phyloP scores from a whole-genome alignment of 2,329 filamentous ascomycete species.

The Pseudogymnoascus sp. region DNA sequence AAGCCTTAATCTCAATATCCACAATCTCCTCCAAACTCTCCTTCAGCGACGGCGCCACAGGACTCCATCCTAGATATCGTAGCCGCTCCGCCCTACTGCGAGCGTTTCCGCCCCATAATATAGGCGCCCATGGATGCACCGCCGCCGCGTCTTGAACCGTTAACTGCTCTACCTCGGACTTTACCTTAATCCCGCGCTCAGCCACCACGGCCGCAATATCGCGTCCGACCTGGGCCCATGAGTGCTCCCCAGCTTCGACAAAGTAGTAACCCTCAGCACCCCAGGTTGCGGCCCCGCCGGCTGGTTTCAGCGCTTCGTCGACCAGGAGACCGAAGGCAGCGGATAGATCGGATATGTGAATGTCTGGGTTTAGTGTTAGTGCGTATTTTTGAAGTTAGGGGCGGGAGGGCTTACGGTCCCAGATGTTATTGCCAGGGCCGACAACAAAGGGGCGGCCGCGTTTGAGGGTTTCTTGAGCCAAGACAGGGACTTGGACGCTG shows the following conservation, averaged over 20 bases:
- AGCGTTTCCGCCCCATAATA: constrained; percentile 17
- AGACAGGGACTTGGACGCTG: constrained; percentile 39
- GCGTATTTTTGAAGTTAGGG: neutral
- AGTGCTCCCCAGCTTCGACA: constrained; percentile 41
- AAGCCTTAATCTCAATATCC: neutral
- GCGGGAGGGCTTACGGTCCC: neutral
- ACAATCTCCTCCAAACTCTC: neutral
- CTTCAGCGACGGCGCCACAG: neutral
- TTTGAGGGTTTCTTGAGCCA: constrained; percentile 36
- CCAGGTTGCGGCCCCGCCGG: constrained; percentile 36
- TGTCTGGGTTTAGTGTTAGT: constrained; percentile 30
- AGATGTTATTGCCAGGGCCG: constrained; percentile 39
- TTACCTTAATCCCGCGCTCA: constrained; percentile 36
- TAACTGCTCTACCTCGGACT: constrained; percentile 15
- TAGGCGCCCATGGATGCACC: constrained; percentile 14
- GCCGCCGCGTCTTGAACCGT: constrained; percentile 11
- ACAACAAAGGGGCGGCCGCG: constrained; percentile 40
- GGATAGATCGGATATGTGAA: constrained; percentile 46
- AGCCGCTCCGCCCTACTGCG: constrained; percentile 12
- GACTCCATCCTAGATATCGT: constrained; percentile 13
- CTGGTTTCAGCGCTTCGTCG: constrained; percentile 37
- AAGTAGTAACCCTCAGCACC: constrained; percentile 47
- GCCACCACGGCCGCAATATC: constrained; percentile 38
- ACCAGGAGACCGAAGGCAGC: constrained; percentile 41
- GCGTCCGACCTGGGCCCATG: constrained; percentile 40